phyloP scores from a whole-genome alignment of 2,329 filamentous ascomycete species.

The Coniella vitis region DNA sequence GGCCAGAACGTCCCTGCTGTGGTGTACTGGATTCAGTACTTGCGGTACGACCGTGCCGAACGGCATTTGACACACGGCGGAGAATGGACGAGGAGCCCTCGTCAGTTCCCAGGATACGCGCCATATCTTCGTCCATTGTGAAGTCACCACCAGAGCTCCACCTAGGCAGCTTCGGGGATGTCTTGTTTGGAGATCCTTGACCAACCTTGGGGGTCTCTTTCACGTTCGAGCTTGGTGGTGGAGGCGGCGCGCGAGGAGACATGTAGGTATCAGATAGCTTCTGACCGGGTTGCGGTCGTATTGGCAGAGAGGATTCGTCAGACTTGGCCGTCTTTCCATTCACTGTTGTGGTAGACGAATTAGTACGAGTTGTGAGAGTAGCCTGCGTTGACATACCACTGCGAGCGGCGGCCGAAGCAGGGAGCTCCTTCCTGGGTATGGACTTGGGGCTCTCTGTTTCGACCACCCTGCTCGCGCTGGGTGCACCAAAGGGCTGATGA shows the following conservation, averaged over 20 bases:
- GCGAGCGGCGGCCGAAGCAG: conserved; percentile 30
- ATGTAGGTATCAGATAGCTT: conserved; percentile 48
- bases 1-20: conserved; percentile 36
- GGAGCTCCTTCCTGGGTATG: conserved; percentile 60
- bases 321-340: conserved; percentile 28
- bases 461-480: conserved; percentile 30
- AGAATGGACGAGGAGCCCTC: conserved; percentile 74
- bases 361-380: conserved; percentile 13
- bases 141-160: conserved; percentile 81
- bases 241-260: conserved; percentile 50
- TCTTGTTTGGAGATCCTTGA: conserved; percentile 35
- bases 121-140: conserved; percentile 93
- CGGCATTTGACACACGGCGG: conserved; percentile 84
- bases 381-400: conserved; percentile 32
- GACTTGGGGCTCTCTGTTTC: conserved; percentile 37
- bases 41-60: conserved; percentile 84
- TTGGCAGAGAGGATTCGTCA: conserved; percentile 21
- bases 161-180: conserved; percentile 61
- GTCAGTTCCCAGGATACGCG: conserved; percentile 74
- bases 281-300: conserved; percentile 30
- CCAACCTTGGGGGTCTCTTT: conserved; percentile 41
- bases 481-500: conserved; percentile 37
- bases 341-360: conserved; percentile 21
- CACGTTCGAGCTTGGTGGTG: conserved; percentile 33
- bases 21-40: conserved; percentile 57